Evolutionary conservation across 2,329 filamentous ascomycete species (phyloP).

Genomic region (Chaetomium sp.): DNA sequence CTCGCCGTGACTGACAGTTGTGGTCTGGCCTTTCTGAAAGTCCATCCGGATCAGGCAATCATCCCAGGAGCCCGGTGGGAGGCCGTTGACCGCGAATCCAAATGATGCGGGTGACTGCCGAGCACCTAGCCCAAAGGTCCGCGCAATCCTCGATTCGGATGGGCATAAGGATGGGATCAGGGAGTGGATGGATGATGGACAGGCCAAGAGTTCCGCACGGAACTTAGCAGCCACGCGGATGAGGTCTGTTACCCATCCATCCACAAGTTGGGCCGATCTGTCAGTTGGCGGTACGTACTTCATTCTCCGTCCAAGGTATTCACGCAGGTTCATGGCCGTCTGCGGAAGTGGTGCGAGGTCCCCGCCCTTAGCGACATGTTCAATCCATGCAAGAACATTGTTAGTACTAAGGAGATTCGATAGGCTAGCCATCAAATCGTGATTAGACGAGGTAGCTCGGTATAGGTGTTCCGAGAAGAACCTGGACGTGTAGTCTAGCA

Average conservation of each 20-base stretch:
- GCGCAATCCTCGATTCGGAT: conserved; percentile 26
- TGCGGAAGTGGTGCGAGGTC: conserved; percentile 23
- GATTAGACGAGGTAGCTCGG: conserved; percentile 16
- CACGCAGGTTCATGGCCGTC: conserved; percentile 28
- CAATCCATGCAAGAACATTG: conserved; percentile 29
- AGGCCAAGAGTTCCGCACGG: conserved; percentile 24
- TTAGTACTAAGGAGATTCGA: conserved; percentile 50
- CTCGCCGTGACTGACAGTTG: conserved; percentile 24
- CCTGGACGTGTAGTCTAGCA: conserved; percentile 22
- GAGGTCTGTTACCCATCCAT: conserved; percentile 29
- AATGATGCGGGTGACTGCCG: background rate
- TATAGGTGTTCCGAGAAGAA: conserved; percentile 26
- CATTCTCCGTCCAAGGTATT: conserved; percentile 24
- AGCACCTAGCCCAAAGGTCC: conserved; percentile 14
- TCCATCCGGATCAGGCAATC: conserved; percentile 29
- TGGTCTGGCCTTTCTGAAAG: conserved; percentile 23
- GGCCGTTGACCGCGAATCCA: conserved; percentile 21
- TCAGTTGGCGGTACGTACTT: conserved; percentile 24
- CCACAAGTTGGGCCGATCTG: conserved; percentile 20
- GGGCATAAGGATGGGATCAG: conserved; percentile 31
- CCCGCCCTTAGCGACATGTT: conserved; percentile 24
- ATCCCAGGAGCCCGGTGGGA: conserved; percentile 26
- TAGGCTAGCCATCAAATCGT: conserved; percentile 46
- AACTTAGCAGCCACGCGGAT: conserved; percentile 30
- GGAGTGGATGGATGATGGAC: conserved; percentile 30